These are phyloP conservation scores for Rhynchosporium graminicola DNA, from an alignment of 2,329 filamentous ascomycete species.

Conservation along the genomic window DNA sequence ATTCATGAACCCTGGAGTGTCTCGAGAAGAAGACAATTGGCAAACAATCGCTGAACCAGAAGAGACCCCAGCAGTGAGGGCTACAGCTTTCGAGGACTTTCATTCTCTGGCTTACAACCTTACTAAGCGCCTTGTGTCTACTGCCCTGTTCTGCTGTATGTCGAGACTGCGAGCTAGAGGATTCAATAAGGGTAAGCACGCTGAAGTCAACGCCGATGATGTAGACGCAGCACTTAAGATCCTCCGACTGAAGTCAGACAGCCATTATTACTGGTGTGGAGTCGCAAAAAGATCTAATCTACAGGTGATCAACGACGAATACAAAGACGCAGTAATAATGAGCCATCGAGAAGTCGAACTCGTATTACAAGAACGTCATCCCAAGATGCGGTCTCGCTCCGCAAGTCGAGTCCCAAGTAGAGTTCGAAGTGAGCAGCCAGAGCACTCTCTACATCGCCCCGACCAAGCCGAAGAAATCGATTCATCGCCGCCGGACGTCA, in stretches of 20 bases:
- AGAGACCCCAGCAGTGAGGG: conserved; percentile 67
- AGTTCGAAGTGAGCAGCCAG: not conserved
- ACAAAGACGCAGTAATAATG: conserved; percentile 10
- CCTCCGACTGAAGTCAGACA: conserved; percentile 50
- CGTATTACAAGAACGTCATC: conserved; percentile 11
- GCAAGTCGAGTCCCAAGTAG: conserved; percentile 14
- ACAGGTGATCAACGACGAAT: conserved; percentile 47
- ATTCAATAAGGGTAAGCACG: conserved; percentile 37
- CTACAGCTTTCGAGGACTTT: conserved; percentile 76
- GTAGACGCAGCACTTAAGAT: conserved; percentile 56
- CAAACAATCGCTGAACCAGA: conserved; percentile 52
- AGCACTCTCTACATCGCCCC: not conserved
- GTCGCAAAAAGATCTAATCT: conserved; percentile 54
- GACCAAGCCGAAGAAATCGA: not conserved
- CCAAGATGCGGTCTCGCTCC: conserved; percentile 24
- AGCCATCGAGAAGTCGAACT: conserved; percentile 10
- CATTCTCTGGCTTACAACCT: conserved; percentile 66
- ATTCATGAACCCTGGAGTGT: conserved; percentile 71
- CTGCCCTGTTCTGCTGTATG: conserved; percentile 68
- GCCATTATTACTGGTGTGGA: conserved; percentile 52
- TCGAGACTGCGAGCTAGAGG: conserved; percentile 60
- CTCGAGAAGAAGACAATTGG: conserved; percentile 67
- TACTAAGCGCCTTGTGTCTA: conserved; percentile 69
- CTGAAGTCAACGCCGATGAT: conserved; percentile 39
- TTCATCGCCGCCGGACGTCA: not conserved